Evolutionary conservation across 805 yeast genomes (phyloP), one percentile per base, ranked within the genome.

Genomic region (Myxozyma sirexii): DNA sequence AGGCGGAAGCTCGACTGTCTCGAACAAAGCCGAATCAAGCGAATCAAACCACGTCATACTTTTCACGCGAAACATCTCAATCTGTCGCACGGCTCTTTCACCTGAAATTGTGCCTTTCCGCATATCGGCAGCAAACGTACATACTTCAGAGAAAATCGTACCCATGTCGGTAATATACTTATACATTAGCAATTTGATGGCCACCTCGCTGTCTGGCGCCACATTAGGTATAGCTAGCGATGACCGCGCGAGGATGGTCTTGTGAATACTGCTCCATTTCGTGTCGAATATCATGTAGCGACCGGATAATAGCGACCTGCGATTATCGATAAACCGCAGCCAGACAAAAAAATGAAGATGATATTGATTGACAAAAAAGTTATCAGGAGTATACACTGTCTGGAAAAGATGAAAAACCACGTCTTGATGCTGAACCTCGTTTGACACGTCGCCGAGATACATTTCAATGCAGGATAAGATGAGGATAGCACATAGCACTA

Each of bases 381-480:
- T 54, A 2, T 49, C 54, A 4, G 60, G 57, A 3, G 56, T 39
- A 35, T 47, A 61, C 13, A 26, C 26, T 3, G 45, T 42, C 17
- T 52, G 46, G 27, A 52, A 43, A 27, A 61, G 31, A 24, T 54
- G 51, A 45, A 61, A 61, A 3, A 48, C 63, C 26, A 54, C 62
- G 37, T 61, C 56, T 31, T 61, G 62, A 39, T 61, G 65, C 42
- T 47, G 57, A 31, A 61, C 56, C 43, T 61, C 63, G 52, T 61
- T 61, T 10, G 53, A 52, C n/a, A 58, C 62, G 47, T 61, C 62
- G 41, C 65, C 65, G 23, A 61, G 63, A 43, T 61, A 61, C 31
- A 48, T 52, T 42, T 61, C 65, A 27, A 56, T 37, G 47, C 59
- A 55, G 6, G 62, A 48, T 19, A 61, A 50, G 7, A 58, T 51